Base-by-base conservation (phyloP, 441 rosid species). In the Metrosideros polymorpha region DNA sequence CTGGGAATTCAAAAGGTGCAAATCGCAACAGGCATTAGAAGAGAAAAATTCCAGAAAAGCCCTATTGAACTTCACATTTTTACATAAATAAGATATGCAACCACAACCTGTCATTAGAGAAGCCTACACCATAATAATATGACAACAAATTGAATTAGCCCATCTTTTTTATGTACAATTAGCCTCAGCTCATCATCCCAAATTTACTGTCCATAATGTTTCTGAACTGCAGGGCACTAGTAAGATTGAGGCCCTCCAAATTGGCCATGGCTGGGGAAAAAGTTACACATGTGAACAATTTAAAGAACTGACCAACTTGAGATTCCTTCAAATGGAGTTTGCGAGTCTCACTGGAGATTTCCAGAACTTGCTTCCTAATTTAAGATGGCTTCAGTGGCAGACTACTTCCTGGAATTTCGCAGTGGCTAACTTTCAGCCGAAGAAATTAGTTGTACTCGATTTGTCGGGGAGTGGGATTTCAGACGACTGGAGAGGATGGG, bases 61-160 rank as follows among this genome's bases (percentile, higher is more conserved):
- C 12, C 12, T 32, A 13, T 66, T 66, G 6, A 66, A 24, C 1
- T 30, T 63, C 24, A 32, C 76, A 32, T 63, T 61, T 61, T 61
- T 9, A 32, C 43, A 18, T 63, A 30, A 63, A 63, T 63, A 63
- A 63, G 43, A 63, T 9, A 32, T 30, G 43, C 71, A 7, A 30
- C 39, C 6, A 29, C 0, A 7, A 4, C 39, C 1, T 29, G 22
- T 61, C 6, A 15, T 0, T 22, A 29, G 39, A 29, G 2, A 29
- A 63, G 76, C 24, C 2, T 32, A 9, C 6, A 7, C 42, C 76
- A 30, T 32, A 63, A 63, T 22, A 17, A 1, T 63, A 35, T 14
- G 76, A 63, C 12, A 63, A 61, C 24, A 30, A 63, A 63, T 8
- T 17, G 1, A 30, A 63, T 63, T 17, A 63, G 25, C 32, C 24